These are phyloP conservation scores for Plectosphaerella cucumerina DNA, from an alignment of 2,329 filamentous ascomycete genomes.

Conservation along the genomic window DNA sequence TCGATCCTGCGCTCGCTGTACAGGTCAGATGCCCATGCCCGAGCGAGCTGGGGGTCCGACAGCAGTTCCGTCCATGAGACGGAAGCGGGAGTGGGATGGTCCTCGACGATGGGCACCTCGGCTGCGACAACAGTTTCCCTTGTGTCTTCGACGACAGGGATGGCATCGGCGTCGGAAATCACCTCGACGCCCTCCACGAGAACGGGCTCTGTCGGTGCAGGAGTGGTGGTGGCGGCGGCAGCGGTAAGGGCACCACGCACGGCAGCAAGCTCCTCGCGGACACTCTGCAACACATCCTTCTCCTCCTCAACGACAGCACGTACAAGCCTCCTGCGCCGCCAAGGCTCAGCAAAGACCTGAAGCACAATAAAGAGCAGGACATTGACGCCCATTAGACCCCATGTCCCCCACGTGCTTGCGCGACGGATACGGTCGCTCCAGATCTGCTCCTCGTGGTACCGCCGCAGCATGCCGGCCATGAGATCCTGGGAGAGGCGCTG, in stretches of 20 bases:
- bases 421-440: slow-evolving; percentile 97
- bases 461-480: slow-evolving; percentile 76
- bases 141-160: neutral
- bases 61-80: slow-evolving; percentile 40
- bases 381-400: slow-evolving; percentile 96
- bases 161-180: slow-evolving; percentile 11
- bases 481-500: slow-evolving; percentile 73
- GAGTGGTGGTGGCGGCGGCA: slow-evolving; percentile 8
- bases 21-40: slow-evolving; percentile 49
- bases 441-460: slow-evolving; percentile 98
- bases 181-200: slow-evolving; percentile 21
- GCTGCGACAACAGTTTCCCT: slow-evolving; percentile 6
- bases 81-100: slow-evolving; percentile 1
- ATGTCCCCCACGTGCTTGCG: slow-evolving; percentile 97
- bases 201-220: slow-evolving; percentile 9
- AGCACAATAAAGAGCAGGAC: slow-evolving; percentile 82
- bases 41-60: slow-evolving; percentile 40
- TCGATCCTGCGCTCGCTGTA: slow-evolving; percentile 62
- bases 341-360: slow-evolving; percentile 88
- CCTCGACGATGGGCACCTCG: slow-evolving; percentile 9
- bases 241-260: slow-evolving; percentile 24
- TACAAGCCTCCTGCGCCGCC: slow-evolving; percentile 77
- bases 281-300: slow-evolving; percentile 50
- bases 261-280: slow-evolving; percentile 36
- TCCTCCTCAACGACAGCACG: slow-evolving; percentile 78